Base-by-base conservation (phyloP, 2,329 filamentous ascomycete species). In the Phialophora expanda region DNA sequence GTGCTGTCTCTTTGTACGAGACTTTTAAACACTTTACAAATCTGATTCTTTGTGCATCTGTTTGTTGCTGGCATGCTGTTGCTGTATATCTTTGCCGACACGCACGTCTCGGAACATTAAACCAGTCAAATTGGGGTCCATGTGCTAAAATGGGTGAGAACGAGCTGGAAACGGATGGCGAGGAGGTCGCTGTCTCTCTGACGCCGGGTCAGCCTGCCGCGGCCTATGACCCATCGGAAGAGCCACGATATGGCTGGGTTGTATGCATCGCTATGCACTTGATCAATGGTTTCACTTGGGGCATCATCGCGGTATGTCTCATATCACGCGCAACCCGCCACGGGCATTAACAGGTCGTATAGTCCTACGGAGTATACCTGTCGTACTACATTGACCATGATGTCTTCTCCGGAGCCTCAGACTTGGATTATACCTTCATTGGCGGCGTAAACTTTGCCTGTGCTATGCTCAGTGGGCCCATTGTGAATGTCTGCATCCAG, bases 361-460 rank as follows among this genome's bases (percentile, higher is more conserved):
- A 73, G 63, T 75, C 74, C 14, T 82, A 79, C 64, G 79, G 79
- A 44, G 76, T 83, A 14, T 82, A 81, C 62, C 75, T 82, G 0
- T 75, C 77, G 5, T 76, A 80, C 59, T 83, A 80, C 64, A 73
- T 81, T 14, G 65, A 72, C 6, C 69, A 75, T 44, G 60, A 75
- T 8, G 72, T 73, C 8, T 76, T 75, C 41, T 65, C 70, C 1
- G 70, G 64, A 22, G 69, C 74, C 0, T 71, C 61, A 3, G 67
- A 66, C 30, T 61, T 76, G 22, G 72, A 75, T 32, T 78, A 73
- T 66, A 73, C 75, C 2, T 75, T 78, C 44, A 69, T 78, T 14
- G 76, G 75, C 3, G 74, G 74, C 11, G 62, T 73, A 9, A 74
- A 73, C 24, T 73, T 76, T 65, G 69, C 66, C 1, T 61, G 64